Conservation (phyloP, 192 early-diverging fungal species). For the Backusella morwellensis region DNA sequence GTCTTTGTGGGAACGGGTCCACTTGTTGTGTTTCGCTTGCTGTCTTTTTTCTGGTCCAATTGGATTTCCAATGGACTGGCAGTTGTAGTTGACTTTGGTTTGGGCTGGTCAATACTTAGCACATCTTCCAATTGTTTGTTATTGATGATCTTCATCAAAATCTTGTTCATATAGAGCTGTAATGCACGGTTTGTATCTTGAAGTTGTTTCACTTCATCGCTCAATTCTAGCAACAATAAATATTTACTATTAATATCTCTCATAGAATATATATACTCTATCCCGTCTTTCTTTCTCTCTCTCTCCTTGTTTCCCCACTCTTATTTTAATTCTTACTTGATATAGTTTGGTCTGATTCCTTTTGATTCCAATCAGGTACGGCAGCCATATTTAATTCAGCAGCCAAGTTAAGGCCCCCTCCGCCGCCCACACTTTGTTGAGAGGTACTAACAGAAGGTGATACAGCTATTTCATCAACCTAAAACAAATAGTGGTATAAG, state of each 20-base stretch:
- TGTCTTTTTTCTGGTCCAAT: neutral
- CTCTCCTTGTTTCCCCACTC: neutral
- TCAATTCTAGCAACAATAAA: conserved; percentile 33
- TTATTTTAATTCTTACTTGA: conserved; percentile 19
- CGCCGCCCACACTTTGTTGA: conserved; percentile 32
- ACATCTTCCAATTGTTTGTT: conserved; percentile 50
- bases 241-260: neutral
- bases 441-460: neutral
- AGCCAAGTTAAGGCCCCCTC: neutral
- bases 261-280: neutral
- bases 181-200: conserved; percentile 70
- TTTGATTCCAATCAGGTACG: neutral
- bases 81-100: conserved; percentile 6
- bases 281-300: neutral
- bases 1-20: conserved; percentile 16
- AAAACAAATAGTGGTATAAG: neutral
- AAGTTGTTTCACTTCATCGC: conserved; percentile 56
- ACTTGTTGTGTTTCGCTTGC: neutral
- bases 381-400: conserved; percentile 5
- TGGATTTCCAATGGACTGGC: neutral
- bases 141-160: conserved; percentile 70
- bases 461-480: neutral
- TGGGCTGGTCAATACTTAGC: conserved; percentile 40
- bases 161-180: conserved; percentile 76
- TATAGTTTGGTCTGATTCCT: conserved; percentile 15